These are phyloP conservation scores for Macrophomina pseudophaseolina DNA, from an alignment of 2,329 filamentous ascomycete species.

Conservation along the genomic window DNA sequence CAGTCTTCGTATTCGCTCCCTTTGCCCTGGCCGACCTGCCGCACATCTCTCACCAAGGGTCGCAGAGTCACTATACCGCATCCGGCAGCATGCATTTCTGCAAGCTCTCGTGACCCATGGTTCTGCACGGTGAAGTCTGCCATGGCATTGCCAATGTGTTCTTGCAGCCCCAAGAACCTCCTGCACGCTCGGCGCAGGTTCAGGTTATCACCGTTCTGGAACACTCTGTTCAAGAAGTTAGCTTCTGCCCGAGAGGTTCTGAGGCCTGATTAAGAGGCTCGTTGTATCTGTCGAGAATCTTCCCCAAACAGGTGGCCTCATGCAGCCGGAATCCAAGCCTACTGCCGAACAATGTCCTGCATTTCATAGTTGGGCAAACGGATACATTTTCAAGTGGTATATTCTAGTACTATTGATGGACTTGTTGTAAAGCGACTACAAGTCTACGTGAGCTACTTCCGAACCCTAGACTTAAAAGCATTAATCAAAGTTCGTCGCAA, in stretches of 20 bases:
- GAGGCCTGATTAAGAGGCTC: background rate
- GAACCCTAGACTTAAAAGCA: too few relatives aligned
- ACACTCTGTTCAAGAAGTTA: background rate
- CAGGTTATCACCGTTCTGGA: background rate
- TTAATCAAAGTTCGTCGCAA: too few relatives aligned
- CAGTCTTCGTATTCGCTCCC: too few relatives aligned
- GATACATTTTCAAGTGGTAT: too few relatives aligned
- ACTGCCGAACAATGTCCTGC: too few relatives aligned
- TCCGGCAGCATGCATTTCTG: background rate
- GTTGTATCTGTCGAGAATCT: too few relatives aligned
- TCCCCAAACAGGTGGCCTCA: too few relatives aligned
- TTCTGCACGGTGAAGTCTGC: background rate
- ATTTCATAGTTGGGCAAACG: too few relatives aligned
- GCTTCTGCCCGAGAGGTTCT: background rate
- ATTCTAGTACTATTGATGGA: too few relatives aligned
- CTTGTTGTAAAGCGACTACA: too few relatives aligned
- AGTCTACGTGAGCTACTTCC: background rate
- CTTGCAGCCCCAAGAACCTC: background rate
- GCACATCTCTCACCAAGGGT: background rate
- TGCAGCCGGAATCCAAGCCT: too few relatives aligned
- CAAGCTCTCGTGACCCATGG: background rate
- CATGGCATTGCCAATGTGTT: background rate
- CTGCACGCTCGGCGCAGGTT: background rate
- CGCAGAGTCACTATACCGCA: background rate
- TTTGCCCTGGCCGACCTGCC: background rate